These are phyloP conservation scores for Plectosphaerella sp. DNA, from an alignment of 2,329 filamentous ascomycete genomes.

Conservation along the genomic window DNA sequence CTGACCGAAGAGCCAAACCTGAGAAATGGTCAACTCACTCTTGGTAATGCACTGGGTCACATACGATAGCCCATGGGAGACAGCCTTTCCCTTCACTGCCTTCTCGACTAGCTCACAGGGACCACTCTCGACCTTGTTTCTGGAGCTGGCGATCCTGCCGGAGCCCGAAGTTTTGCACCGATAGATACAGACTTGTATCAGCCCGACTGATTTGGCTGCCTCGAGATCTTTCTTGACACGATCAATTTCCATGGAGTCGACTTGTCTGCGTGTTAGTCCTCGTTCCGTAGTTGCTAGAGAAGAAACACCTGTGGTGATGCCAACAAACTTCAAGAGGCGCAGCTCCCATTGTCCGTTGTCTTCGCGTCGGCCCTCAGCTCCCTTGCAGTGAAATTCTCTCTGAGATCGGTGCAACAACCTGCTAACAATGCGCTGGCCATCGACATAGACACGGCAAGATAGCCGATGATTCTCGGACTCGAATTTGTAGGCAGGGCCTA, in stretches of 20 bases:
- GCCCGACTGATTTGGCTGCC: conserved; percentile 11
- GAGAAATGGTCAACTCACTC: background rate
- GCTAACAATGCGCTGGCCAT: too few species aligned
- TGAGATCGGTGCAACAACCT: too few species aligned
- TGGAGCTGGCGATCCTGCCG: background rate
- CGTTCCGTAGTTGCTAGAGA: too few species aligned
- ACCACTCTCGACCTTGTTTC: background rate
- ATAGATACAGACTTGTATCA: conserved; percentile 13
- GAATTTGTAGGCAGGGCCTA: background rate
- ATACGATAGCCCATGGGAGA: conserved; percentile 27
- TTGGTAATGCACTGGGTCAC: background rate
- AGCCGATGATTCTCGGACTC: background rate
- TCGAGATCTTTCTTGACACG: conserved; percentile 4
- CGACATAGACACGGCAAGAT: too few species aligned
- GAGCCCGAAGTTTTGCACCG: background rate
- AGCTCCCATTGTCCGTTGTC: too few species aligned
- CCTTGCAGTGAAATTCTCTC: too few species aligned
- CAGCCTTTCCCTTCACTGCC: conserved; percentile 25
- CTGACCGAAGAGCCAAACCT: too few species aligned
- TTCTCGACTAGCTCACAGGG: conserved; percentile 22
- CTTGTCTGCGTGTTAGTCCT: too few species aligned
- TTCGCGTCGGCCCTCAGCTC: too few species aligned
- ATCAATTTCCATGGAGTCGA: too few species aligned
- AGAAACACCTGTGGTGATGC: too few species aligned
- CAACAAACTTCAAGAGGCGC: too few species aligned